phyloP scores from a whole-genome alignment of 2,329 filamentous ascomycete genomes.

The Colletotrichum coccodes region DNA sequence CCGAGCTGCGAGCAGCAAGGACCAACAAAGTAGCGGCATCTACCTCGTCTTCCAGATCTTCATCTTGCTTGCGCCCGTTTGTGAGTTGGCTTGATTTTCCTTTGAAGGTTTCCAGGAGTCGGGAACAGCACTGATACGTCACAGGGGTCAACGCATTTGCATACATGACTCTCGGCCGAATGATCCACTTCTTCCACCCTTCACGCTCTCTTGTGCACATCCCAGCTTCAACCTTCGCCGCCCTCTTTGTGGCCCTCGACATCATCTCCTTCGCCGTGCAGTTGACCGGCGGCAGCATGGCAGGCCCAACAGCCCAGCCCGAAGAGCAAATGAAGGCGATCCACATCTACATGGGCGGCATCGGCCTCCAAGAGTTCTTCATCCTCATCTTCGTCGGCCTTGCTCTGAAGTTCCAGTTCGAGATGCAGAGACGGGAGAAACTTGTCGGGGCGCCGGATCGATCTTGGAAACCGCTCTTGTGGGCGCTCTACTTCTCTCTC shows the following conservation, averaged over 20 bases:
- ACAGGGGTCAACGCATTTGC: slow-evolving; percentile 58
- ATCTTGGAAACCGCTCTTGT: slow-evolving; percentile 39
- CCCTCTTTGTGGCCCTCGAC: slow-evolving; percentile 53
- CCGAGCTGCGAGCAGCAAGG: slow-evolving; percentile 39
- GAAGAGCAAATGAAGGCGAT: slow-evolving; percentile 44
- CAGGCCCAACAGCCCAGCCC: slow-evolving; percentile 37
- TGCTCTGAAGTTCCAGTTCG: slow-evolving; percentile 48
- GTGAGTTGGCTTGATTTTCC: slow-evolving; percentile 31
- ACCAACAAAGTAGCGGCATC: slow-evolving; percentile 39
- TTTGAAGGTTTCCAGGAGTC: neutral
- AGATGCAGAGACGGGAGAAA: slow-evolving; percentile 37
- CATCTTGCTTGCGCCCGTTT: slow-evolving; percentile 42
- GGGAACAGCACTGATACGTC: neutral
- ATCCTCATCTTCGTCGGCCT: slow-evolving; percentile 58
- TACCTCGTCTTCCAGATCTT: slow-evolving; percentile 40
- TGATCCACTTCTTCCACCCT: slow-evolving; percentile 55
- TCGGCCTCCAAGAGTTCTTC: slow-evolving; percentile 61
- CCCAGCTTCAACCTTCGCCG: slow-evolving; percentile 47
- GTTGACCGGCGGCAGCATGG: slow-evolving; percentile 45
- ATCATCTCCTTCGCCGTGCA: slow-evolving; percentile 47
- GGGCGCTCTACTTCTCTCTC: slow-evolving; percentile 46
- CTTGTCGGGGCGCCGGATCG: neutral
- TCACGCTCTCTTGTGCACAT: slow-evolving; percentile 48
- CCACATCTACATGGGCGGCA: slow-evolving; percentile 61
- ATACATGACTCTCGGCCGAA: slow-evolving; percentile 57